Base-by-base conservation (phyloP, 73 alveolate genomes). In the Paramecium caudatum region DNA sequence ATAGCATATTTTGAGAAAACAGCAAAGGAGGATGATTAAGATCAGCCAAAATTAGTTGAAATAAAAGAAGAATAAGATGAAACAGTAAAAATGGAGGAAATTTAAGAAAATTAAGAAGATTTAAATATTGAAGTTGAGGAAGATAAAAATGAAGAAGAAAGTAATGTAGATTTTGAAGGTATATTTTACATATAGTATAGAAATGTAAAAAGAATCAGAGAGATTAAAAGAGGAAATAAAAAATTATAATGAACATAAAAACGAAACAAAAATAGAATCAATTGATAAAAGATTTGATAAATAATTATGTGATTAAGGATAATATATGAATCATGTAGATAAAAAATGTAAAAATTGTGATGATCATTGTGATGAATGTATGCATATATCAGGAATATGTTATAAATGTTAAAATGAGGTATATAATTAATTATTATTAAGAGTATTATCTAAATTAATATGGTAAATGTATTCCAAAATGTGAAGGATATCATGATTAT, bases 271-370 rank as follows among this genome's bases (percentile, higher is more conserved):
- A 4, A 39, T 39, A 39, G 45, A 10, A 27, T 3, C 9, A 0
- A 19, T 12, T 6, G 23, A 19, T 19, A 55, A 10, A 23, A 55
- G 80, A 10, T 10, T 27, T 55, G 80, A 55, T 55, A 12, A 23
- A 55, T 1, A 10, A 21, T 21, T 55, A 2, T 55, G 80, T 23
- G 13, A 55, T 2, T 27, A 55, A 55, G 80, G 80, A 55, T 55
- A 65, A 12, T 65, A 33, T 32, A 65, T 65, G 55, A 43, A 36
- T 65, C 12, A 30, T 17, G 39, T 10, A 13, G 2, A 8, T 16
- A 65, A 65, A 12, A 43, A n/a, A n/a, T 65, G 83, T 15, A n/a
- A 65, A 30, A 12, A 65, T n/a, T 65, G 83, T 65, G 47, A 30
- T 6, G 83, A 65, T 4, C 13, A 33, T 25, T 65, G 83, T 33